These are phyloP conservation scores for Epithemia pelagica DNA, from an alignment of 108 stramenopile genomes.

Conservation along the genomic window DNA sequence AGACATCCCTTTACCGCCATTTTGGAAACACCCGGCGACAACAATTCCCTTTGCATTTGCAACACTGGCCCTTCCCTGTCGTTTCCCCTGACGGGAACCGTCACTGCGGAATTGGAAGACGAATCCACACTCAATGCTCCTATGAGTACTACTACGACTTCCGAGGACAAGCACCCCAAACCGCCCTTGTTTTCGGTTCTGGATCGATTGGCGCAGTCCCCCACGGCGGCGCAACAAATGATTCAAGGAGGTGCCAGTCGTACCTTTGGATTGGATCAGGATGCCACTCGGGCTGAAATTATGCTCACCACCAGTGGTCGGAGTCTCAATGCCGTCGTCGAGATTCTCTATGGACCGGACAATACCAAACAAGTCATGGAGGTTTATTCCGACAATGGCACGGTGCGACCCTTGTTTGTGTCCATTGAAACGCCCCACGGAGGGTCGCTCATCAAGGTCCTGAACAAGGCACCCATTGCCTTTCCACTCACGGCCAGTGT, in stretches of 20 bases:
- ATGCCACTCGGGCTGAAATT: slow-evolving; percentile 52
- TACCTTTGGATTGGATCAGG: slow-evolving; percentile 55
- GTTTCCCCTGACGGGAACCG: no score
- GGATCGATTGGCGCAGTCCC: no score
- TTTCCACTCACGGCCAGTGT: slow-evolving; percentile 44
- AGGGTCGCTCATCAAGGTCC: slow-evolving; percentile 39
- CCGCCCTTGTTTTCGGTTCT: no score
- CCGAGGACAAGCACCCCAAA: no score
- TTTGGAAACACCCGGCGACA: no score
- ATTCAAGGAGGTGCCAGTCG: slow-evolving; percentile 68
- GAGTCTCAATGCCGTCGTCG: slow-evolving; percentile 67
- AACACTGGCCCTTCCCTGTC: no score
- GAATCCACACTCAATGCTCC: no score
- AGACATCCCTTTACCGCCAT: no score
- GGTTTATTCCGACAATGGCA: slow-evolving; percentile 43
- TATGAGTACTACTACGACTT: no score
- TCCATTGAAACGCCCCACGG: slow-evolving; percentile 37
- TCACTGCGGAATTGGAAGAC: no score
- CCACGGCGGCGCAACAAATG: no score
- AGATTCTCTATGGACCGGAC: slow-evolving; percentile 67
- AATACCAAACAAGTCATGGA: slow-evolving; percentile 48
- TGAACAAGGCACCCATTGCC: slow-evolving; percentile 44
- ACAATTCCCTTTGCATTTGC: no score
- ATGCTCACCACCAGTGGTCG: slow-evolving; percentile 67
- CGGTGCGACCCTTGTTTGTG: slow-evolving; percentile 45